phyloP scores from a whole-genome alignment of 352 stramenopile species.

The Phytophthora cactorum region DNA sequence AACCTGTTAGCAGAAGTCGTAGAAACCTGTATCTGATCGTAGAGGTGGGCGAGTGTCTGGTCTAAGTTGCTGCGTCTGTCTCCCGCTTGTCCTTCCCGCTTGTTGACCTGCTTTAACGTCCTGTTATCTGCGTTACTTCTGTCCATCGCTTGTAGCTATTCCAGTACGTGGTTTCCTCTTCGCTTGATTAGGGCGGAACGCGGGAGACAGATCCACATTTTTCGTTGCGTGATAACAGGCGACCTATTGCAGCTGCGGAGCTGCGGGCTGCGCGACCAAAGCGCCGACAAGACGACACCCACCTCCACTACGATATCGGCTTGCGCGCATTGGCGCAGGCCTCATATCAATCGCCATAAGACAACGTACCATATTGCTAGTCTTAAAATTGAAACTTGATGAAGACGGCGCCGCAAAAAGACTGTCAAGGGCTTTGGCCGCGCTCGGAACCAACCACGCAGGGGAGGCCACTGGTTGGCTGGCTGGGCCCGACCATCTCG shows the following conservation, averaged over 20 bases:
- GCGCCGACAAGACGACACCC: background rate
- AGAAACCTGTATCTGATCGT: constrained; percentile 1
- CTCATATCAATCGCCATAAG: constrained; percentile 17
- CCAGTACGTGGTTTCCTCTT: background rate
- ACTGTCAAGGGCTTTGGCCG: constrained; percentile 44
- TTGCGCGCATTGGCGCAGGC: constrained; percentile 3
- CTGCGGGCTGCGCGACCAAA: background rate
- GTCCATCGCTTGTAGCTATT: background rate
- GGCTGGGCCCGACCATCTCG: constrained; percentile 2
- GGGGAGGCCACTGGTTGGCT: constrained; percentile 23
- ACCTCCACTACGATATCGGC: constrained; percentile 1
- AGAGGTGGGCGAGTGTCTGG: constrained; percentile 1
- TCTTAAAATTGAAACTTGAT: constrained; percentile 90
- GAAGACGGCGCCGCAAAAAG: constrained; percentile 80
- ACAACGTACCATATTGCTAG: constrained; percentile 84
- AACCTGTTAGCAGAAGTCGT: constrained; percentile 29
- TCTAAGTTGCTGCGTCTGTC: constrained; percentile 1
- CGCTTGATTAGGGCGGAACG: constrained; percentile 8
- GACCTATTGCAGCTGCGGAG: constrained; percentile 5
- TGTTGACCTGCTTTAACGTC: constrained; percentile 27
- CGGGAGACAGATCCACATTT: constrained; percentile 12
- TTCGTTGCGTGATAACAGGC: constrained; percentile 1
- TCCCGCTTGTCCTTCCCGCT: constrained; percentile 5
- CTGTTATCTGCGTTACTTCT: background rate
- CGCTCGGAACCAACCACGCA: constrained; percentile 43